phyloP scores from a whole-genome alignment of 331 rosid species.

The Stylosanthes scabra region DNA sequence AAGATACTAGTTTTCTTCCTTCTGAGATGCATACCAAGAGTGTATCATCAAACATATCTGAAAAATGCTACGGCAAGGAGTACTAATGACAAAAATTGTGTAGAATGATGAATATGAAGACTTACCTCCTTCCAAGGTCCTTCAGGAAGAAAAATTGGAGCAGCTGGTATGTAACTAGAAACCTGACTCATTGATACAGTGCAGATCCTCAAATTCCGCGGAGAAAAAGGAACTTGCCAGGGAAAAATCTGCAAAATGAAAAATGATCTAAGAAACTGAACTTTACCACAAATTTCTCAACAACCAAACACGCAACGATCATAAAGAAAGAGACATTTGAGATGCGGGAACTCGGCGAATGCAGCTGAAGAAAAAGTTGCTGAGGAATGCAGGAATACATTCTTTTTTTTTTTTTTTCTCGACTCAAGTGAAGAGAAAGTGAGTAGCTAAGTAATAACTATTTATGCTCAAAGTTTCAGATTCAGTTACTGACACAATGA shows the following conservation, averaged over 20 bases:
- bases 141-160: slow-evolving; percentile 85
- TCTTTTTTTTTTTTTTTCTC: not conserved
- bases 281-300: not conserved
- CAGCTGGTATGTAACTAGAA: slow-evolving; percentile 60
- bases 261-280: not conserved
- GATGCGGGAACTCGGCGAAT: slow-evolving; percentile 20
- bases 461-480: no score
- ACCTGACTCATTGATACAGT: slow-evolving; percentile 39
- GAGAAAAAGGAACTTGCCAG: slow-evolving; percentile 24
- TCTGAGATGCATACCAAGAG: no score
- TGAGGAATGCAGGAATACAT: slow-evolving; percentile 45
- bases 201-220: slow-evolving; percentile 29
- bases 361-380: slow-evolving; percentile 36
- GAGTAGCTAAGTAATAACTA: no score
- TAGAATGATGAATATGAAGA: not conserved
- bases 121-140: slow-evolving; percentile 96
- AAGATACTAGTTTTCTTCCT: no score
- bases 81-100: not conserved
- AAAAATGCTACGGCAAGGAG: not conserved
- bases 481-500: no score
- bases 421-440: no score
- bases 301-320: not conserved
- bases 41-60: no score
- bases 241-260: slow-evolving; percentile 24
- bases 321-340: not conserved